Evolutionary conservation across 2,329 filamentous ascomycete genomes (phyloP).

Genomic region (Sporothrix brasiliensis): DNA sequence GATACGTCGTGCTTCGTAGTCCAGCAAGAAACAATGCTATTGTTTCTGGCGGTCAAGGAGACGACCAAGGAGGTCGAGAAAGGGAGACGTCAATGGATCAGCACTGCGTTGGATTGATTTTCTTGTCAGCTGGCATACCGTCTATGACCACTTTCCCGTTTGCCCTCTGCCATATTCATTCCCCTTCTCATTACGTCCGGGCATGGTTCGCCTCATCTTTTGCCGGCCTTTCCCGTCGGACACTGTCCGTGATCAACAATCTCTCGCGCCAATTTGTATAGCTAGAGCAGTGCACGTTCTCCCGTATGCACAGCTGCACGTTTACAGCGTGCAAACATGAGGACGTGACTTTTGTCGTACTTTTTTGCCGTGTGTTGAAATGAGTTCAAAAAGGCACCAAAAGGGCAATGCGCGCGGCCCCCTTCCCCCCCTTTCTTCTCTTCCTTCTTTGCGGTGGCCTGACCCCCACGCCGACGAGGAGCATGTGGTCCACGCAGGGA

Average conservation of each 20-base stretch:
- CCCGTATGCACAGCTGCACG: background rate
- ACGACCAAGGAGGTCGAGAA: background rate
- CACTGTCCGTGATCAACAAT: background rate
- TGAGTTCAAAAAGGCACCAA: background rate
- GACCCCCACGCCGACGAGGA: conserved; percentile 19
- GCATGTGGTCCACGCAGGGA: background rate
- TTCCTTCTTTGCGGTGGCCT: background rate
- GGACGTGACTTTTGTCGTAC: background rate
- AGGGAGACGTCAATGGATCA: background rate
- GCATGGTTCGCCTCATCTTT: background rate
- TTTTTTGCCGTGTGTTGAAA: background rate
- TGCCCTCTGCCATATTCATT: background rate
- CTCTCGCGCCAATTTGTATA: background rate
- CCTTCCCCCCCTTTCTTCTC: background rate
- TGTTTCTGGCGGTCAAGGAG: conserved; percentile 3
- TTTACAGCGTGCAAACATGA: background rate
- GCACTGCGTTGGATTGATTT: background rate
- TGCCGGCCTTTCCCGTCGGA: background rate
- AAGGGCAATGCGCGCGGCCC: background rate
- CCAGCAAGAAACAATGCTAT: background rate
- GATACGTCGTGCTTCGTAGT: background rate
- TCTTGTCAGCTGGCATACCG: background rate
- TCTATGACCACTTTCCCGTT: background rate
- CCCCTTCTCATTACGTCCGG: background rate
- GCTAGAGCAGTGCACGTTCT: conserved; percentile 2